Evolutionary conservation across 2,329 filamentous ascomycete genomes (phyloP).

Genomic region (Pseudovirgaria hyperparasitica): DNA sequence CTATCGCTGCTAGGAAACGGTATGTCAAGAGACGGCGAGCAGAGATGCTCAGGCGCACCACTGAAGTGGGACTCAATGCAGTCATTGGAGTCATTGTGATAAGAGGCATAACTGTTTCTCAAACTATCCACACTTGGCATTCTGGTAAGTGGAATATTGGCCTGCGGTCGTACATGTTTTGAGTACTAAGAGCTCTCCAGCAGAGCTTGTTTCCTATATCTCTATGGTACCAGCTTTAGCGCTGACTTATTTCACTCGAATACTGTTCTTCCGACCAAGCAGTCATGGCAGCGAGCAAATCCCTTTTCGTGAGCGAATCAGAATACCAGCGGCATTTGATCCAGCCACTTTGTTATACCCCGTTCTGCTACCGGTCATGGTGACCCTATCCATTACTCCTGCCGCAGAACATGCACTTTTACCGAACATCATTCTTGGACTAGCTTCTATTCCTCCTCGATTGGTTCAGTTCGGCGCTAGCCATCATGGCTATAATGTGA

Average conservation of each 20-base stretch:
- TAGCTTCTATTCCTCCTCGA: slow-evolving; percentile 62
- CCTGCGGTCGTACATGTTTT: background rate
- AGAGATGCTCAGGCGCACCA: slow-evolving; percentile 61
- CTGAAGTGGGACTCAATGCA: slow-evolving; percentile 42
- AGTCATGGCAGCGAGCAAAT: slow-evolving; percentile 14
- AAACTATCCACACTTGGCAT: slow-evolving; percentile 23
- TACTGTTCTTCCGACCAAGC: slow-evolving; percentile 13
- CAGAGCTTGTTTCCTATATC: slow-evolving; percentile 28
- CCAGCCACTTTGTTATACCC: slow-evolving; percentile 88
- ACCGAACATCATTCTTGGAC: slow-evolving; percentile 68
- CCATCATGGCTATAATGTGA: slow-evolving; percentile 44
- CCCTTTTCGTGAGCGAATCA: slow-evolving; percentile 33
- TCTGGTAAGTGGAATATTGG: slow-evolving; percentile 17
- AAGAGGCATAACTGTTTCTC: slow-evolving; percentile 19
- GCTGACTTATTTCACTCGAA: slow-evolving; percentile 24
- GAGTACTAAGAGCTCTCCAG: slow-evolving; percentile 12
- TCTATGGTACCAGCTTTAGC: slow-evolving; percentile 17
- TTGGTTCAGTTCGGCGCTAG: slow-evolving; percentile 54
- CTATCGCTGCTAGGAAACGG: slow-evolving; percentile 42
- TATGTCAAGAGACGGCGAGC: slow-evolving; percentile 78
- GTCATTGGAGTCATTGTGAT: slow-evolving; percentile 37
- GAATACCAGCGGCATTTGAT: slow-evolving; percentile 69
- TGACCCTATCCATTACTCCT: slow-evolving; percentile 60
- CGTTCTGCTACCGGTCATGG: slow-evolving; percentile 58
- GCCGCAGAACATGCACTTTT: slow-evolving; percentile 51